These are phyloP conservation scores for Clavaria fumosa DNA, from an alignment of 768 basidiomycete species.

Conservation along the genomic window DNA sequence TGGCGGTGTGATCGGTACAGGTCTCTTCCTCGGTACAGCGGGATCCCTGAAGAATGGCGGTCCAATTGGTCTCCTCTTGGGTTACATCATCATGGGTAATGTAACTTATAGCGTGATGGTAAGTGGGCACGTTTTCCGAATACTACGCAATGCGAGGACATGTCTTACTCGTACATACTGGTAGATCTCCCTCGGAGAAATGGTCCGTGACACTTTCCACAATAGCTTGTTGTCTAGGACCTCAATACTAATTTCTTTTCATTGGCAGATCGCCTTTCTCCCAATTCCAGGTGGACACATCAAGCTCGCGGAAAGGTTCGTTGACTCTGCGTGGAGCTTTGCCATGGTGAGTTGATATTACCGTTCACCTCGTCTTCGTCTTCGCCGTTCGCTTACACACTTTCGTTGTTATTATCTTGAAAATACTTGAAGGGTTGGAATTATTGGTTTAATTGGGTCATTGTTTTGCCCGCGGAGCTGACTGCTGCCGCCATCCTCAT, in stretches of 20 bases:
- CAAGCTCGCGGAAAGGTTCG: constrained; percentile 67
- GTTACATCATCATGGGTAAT: constrained; percentile 48
- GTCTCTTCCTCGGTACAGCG: constrained; percentile 57
- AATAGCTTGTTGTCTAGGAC: too few species aligned
- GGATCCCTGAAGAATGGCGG: constrained; percentile 36
- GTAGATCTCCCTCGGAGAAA: constrained; percentile 37
- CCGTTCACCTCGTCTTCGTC: too few species aligned
- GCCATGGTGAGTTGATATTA: background rate
- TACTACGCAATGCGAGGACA: background rate
- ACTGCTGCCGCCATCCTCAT: constrained; percentile 66
- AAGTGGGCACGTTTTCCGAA: constrained; percentile 8
- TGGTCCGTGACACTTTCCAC: too few species aligned
- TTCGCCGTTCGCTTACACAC: too few species aligned
- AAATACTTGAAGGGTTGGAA: constrained; percentile 22
- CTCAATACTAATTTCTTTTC: too few species aligned
- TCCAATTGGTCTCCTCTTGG: constrained; percentile 57
- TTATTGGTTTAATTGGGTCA: constrained; percentile 47
- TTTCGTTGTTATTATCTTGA: too few species aligned
- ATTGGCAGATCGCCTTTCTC: constrained; percentile 58
- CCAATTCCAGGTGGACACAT: constrained; percentile 74
- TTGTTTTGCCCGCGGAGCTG: constrained; percentile 57
- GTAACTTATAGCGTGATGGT: constrained; percentile 67
- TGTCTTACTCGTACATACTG: constrained; percentile 2
- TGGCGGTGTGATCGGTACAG: constrained; percentile 18
- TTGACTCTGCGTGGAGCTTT: constrained; percentile 63